Conservation (phyloP, 2,329 filamentous ascomycete species). For the Cladosporium sp. region DNA sequence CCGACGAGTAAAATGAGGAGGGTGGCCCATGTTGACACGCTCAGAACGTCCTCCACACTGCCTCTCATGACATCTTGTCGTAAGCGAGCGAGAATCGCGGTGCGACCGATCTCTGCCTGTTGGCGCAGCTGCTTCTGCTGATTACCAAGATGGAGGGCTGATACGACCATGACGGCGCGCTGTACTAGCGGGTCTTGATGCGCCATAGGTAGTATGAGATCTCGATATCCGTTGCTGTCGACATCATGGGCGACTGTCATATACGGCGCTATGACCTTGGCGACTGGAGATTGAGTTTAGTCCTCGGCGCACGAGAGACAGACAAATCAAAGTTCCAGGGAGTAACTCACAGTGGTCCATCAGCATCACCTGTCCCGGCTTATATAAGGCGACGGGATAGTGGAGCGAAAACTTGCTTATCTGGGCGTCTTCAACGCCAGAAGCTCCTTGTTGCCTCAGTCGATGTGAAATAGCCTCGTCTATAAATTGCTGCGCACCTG, state of each 20-base stretch:
- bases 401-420: not conserved
- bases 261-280: constrained; percentile 40
- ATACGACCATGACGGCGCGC: constrained; percentile 42
- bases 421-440: not conserved
- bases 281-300: constrained; percentile 35
- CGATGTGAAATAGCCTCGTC: not conserved
- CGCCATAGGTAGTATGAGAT: constrained; percentile 44
- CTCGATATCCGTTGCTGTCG: constrained; percentile 41
- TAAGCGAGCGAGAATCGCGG: constrained; percentile 41
- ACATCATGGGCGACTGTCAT: constrained; percentile 44
- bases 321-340: constrained; percentile 18
- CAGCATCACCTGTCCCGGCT: constrained; percentile 6
- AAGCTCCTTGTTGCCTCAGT: not conserved
- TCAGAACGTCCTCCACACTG: constrained; percentile 37
- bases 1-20: constrained; percentile 44
- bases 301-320: constrained; percentile 1
- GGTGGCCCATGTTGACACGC: constrained; percentile 40
- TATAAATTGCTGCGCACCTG: not conserved
- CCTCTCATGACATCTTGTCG: constrained; percentile 35
- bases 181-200: constrained; percentile 39
- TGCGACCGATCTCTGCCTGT: constrained; percentile 39
- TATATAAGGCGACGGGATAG: not conserved
- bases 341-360: not conserved
- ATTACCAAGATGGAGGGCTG: constrained; percentile 42
- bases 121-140: constrained; percentile 34